A percentile compares a stretch with the other conserved stretches of the same genome.
Conservation (phyloP, 306 rosid genomes). For the Acacia melanoxylon region DNA sequence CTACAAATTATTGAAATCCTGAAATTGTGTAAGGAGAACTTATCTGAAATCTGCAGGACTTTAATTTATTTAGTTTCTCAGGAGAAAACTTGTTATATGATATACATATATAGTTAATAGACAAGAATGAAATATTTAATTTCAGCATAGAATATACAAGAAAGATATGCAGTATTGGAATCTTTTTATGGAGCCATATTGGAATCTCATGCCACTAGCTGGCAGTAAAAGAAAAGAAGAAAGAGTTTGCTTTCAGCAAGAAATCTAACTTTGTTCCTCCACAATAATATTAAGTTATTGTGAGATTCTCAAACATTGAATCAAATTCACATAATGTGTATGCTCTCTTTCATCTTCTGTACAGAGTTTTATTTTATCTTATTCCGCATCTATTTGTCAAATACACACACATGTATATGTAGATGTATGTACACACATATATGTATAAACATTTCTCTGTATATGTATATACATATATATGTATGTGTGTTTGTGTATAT, state of each 20-base stretch:
- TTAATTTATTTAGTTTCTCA: not conserved
- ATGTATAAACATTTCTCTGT: too few species aligned
- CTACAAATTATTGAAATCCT: not conserved
- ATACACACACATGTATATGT: too few species aligned
- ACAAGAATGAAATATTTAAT: not conserved
- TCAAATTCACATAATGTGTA: not conserved
- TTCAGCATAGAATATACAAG: not conserved
- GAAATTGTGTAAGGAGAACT: not conserved
- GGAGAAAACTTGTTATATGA: not conserved
- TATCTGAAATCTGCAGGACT: not conserved
- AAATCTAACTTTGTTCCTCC: not conserved
- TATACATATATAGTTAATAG: not conserved
- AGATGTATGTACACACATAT: too few species aligned
- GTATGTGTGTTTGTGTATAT: too few species aligned
- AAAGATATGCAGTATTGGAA: not conserved
- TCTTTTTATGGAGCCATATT: too few species aligned
- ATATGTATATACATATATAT: too few species aligned
- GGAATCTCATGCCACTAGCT: too few species aligned
- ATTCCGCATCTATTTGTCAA: too few species aligned
- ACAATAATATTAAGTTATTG: not conserved
- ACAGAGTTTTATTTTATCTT: not conserved
- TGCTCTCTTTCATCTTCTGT: not conserved
- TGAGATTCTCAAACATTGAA: constrained; percentile 3
- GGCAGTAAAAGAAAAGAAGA: not conserved
- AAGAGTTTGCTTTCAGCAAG: not conserved